Base-by-base conservation (phyloP, 331 rosid species). In the Malus hybrid region DNA sequence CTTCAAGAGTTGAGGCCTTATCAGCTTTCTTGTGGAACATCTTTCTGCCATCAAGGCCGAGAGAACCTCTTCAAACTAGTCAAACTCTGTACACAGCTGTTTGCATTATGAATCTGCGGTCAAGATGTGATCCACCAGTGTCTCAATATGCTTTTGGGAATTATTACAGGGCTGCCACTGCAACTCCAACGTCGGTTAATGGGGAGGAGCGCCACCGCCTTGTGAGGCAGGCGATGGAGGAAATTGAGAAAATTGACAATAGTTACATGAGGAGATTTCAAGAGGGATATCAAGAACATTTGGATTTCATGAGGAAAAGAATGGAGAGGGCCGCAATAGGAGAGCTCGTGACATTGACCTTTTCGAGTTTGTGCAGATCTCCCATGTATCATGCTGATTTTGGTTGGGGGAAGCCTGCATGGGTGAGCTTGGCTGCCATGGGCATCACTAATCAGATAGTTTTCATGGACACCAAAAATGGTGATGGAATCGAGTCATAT, bases 361-460 rank as follows among this genome's bases (percentile, higher is more conserved):
- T 87, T 68, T 79, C 86, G 15, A 87, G 87, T 80, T 65, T 89
- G 71, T 83, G 91, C 60, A 80, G 77, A 67, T 79, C 83, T 68
- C 93, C 87, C 50, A 11, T 84, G 60, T 87, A 89, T 18, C 87
- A 89, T 2, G 75, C 83, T 39, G 89, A 89, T 78, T 89, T 89
- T 79, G 86, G 89, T 7, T 87, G 86, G 93, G 93, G 89, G 2
- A 75, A 76, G 79, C 93, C 91, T 5, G 42, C 68, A 1, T 85
- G 89, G 89, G 87, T 85, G 3, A 86, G 77, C 7, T 57, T 82
- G 28, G 74, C 88, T 2, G 76, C 86, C 5, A 60, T 81, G 48
- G 48, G 55, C 26, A 75, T 85, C 64, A 73, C 61, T 20, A 87
- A 87, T 72, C 79, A 85, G 26, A 77, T 88, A 50, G 84, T 81